Percentiles rank a stretch among this genome's conserved stretches.
These are phyloP conservation scores for Lactarius sanguifluus DNA, from an alignment of 768 basidiomycete species.

Conservation along the genomic window DNA sequence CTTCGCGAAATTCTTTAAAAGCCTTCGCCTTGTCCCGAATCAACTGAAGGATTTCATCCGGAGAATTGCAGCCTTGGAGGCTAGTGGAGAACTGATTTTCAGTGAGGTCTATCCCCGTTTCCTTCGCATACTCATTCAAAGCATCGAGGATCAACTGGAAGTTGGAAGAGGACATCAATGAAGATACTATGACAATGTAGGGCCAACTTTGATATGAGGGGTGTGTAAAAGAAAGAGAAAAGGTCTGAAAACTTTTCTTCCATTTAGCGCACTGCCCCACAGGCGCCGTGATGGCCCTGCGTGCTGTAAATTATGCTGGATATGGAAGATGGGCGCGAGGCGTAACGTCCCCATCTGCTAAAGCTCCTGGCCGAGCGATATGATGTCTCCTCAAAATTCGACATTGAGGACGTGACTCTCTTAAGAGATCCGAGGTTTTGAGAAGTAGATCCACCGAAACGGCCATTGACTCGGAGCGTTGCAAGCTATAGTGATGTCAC, in stretches of 20 bases:
- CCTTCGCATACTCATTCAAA: constrained; percentile 6
- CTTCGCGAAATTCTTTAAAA: constrained; percentile 17
- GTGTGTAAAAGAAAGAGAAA: not conserved
- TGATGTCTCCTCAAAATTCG: too few relatives aligned
- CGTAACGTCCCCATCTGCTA: too few relatives aligned
- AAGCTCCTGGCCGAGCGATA: too few relatives aligned
- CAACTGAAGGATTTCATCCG: not conserved
- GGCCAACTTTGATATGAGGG: not conserved
- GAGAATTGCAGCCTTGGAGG: constrained; percentile 7
- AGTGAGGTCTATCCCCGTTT: constrained; percentile 17
- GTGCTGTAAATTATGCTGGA: too few relatives aligned
- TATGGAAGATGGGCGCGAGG: too few relatives aligned
- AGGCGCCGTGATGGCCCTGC: too few relatives aligned
- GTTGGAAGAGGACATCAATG: not conserved
- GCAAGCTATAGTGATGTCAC: too few relatives aligned
- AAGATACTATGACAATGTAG: not conserved
- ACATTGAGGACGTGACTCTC: too few relatives aligned
- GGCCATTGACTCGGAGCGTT: too few relatives aligned
- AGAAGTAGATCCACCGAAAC: too few relatives aligned
- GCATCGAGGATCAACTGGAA: constrained; percentile 3
- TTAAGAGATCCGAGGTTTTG: too few relatives aligned
- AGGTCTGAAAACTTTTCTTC: not conserved
- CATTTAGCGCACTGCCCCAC: too few relatives aligned
- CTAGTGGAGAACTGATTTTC: not conserved
- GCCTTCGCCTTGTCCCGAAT: constrained; percentile 9